Base-by-base conservation (phyloP, 78 protist genomes). In the Tieghemostelium lacteum region DNA sequence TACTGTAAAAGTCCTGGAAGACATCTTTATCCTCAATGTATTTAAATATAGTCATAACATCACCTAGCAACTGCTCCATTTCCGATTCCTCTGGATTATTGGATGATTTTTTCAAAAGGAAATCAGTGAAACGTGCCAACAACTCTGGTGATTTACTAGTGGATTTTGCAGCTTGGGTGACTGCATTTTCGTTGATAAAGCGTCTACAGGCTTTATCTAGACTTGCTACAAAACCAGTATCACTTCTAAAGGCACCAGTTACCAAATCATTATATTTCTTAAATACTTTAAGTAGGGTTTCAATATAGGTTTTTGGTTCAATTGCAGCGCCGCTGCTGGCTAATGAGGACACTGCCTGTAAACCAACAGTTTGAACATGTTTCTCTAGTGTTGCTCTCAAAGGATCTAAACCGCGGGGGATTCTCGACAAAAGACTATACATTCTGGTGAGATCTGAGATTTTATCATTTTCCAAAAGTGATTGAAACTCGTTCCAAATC, bases 1-100 rank as follows among this genome's bases (percentile, higher is more conserved):
- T 76, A 14, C 86, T 52, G 69, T 96, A 96, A 85, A 95, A 95
- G 78, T 93, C 93, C 78, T 95, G 96, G 50, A 96, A 96, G 19
- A 96, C 96, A 61, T 96, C 98, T 64, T 93, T 95, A 65, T 96
- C 97, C 14, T 96, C 97, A 19, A 96, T 54, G 85, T 96, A 96
- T 73, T 95, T 88, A 42, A 95, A 96, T 24, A 96, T 94, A 19
- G 62, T 80, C 96, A 91, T 88, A n/a, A 92, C 92, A 31, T 92
- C 95, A 36, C 69, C 73, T 8, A 92, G 45, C 7, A 74, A n/a
- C 40, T 65, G 80, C 39, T 73, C 93, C 88, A 76, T 75, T 29
- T 93, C 95, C 10, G 91, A 58, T 61, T 78, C 95, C 26, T 93
- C 95, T 36, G 89, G 89, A 39, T 74, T 76, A 22, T 58, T 65